Evolutionary conservation across 179 eudicot genomes (phyloP).

Genomic region (Amaranthus tricolor): DNA sequence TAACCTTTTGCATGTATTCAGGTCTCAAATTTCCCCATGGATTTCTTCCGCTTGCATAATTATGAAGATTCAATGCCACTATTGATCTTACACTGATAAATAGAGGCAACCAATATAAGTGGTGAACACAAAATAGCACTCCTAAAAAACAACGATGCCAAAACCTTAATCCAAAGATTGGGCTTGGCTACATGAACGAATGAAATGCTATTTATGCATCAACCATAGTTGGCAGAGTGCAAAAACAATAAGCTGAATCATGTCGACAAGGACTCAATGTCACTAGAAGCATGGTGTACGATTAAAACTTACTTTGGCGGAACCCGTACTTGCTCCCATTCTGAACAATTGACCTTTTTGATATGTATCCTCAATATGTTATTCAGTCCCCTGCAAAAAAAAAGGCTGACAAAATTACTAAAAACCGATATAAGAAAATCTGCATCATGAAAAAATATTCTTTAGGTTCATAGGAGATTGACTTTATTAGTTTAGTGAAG

Average conservation of each 20-base stretch:
- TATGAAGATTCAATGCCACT: constrained; percentile 84
- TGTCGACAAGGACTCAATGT: background rate
- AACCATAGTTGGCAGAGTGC: background rate
- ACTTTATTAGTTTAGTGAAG: too few species aligned
- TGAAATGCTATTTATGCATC: background rate
- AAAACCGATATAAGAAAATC: constrained; percentile 1
- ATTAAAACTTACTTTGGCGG: constrained; percentile 63
- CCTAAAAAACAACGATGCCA: background rate
- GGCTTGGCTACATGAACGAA: background rate
- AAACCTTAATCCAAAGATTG: background rate
- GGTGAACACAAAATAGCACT: background rate
- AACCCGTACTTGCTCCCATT: constrained; percentile 78
- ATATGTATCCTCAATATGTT: constrained; percentile 73
- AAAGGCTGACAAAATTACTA: too few species aligned
- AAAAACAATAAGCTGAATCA: background rate
- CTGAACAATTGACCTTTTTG: constrained; percentile 55
- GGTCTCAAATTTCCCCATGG: constrained; percentile 97
- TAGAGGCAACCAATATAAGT: constrained; percentile 1
- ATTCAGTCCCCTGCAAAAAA: constrained; percentile 68
- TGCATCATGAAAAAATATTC: background rate
- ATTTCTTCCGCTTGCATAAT: constrained; percentile 95
- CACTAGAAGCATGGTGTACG: background rate
- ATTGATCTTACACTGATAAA: constrained; percentile 76
- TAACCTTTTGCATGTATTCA: constrained; percentile 83
- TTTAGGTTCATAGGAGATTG: too few species aligned